Base-by-base conservation (phyloP, 192 early-diverging fungal species). In the Backusella morwellensis region DNA sequence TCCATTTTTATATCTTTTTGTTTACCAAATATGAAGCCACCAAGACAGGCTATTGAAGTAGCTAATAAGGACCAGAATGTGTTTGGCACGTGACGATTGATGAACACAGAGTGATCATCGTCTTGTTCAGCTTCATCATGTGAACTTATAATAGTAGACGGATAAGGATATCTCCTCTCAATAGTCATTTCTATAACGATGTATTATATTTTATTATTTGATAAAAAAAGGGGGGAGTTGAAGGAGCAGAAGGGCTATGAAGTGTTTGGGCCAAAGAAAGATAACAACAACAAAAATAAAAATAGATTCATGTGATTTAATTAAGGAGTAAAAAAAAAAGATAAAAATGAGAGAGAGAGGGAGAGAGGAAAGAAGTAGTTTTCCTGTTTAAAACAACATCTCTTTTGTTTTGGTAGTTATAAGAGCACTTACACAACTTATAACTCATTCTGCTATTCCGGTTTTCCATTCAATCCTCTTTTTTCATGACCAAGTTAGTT, bases 21-120 rank as follows among this genome's bases (percentile, higher is more conserved):
- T 50, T 50, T 66, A 74, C 73, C 73, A 41, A 74, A 74, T 63
- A 74, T 26, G 23, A 74, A 41, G 26, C 73, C 73, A 35, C 73
- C 73, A 4, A 74, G 38, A 40, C 73, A 74, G 17, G 73, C 32
- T 38, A 74, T 59, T 66, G 56, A 63, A 11, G 59, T 66, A 2
- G 73, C 73, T 0, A 56, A 56, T 3, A 56, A 19, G 21, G 73
- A 59, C 73, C 73, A 74, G 54, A 74, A 63, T n/a, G 73, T 70
- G 4, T 63, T 63, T 3, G 56, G 56, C 56, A 63, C 56, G 56
- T 63, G 56, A 63, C 29, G 21, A 12, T 63, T 12, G 9, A 63
- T 63, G 26, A 63, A 3, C 12, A 59, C 21, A 59, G 56, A 59
- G 11, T 9, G 9, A 9, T 63, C 56, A 23, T 63, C 56, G 7